phyloP scores from a whole-genome alignment of 345 rosid genomes.

The Balakata baccata region DNA sequence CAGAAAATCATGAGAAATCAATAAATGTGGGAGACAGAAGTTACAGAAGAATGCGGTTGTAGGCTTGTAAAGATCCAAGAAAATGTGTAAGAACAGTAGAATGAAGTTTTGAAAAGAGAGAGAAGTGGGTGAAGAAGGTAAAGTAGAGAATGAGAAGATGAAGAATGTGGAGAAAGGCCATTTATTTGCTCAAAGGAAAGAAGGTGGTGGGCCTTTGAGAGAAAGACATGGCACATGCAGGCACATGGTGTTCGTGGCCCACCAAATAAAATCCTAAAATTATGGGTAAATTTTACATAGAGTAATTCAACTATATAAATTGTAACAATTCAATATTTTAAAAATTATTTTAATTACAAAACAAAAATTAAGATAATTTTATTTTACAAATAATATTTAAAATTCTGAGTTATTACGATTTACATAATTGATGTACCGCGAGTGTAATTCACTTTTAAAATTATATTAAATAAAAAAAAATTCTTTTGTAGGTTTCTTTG shows the following conservation, averaged over 20 bases:
- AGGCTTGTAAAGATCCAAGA: no score
- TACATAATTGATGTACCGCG: no score
- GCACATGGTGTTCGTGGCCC: conserved; percentile 83
- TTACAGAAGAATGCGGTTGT: conserved; percentile 31
- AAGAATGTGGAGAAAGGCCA: conserved; percentile 41
- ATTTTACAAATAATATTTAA: no score
- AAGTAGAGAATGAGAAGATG: conserved; percentile 25
- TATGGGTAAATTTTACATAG: no score
- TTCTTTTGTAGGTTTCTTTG: no score
- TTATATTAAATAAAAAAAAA: no score
- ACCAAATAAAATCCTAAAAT: conserved; percentile 44
- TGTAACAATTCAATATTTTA: no score
- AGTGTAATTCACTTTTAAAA: no score
- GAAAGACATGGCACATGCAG: conserved; percentile 93
- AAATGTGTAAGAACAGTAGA: conserved; percentile 11
- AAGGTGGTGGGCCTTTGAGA: conserved; percentile 59
- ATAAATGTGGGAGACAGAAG: conserved; percentile 7
- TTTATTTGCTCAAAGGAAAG: conserved; percentile 53
- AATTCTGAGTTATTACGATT: no score
- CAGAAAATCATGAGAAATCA: conserved; percentile 18
- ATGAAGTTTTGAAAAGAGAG: conserved; percentile 16
- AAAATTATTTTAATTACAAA: no score
- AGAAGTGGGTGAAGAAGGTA: conserved; percentile 17
- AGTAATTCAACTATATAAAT: no score
- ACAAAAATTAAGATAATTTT: no score